Base-by-base conservation (phyloP, 108 stramenopile species). In the Cyclotella cryptica region DNA sequence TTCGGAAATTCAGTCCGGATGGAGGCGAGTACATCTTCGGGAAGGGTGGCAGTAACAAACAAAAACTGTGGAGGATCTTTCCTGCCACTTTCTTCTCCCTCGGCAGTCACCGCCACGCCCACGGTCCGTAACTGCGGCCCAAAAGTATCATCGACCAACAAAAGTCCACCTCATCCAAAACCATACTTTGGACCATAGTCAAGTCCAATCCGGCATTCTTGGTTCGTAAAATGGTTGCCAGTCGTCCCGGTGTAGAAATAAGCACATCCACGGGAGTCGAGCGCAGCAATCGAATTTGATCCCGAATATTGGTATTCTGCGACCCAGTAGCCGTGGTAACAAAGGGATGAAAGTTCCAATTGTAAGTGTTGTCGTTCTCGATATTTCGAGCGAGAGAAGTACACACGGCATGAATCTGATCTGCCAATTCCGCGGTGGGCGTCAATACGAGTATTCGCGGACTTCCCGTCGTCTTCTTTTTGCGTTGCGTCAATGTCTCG, bases 151-250 rank as follows among this genome's bases (percentile, higher is more conserved):
- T 93, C 91, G 26, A 94, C 84, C 89, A 96, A 76, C 45, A 98
- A 75, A 97, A 89, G 81, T 98, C 98, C 30, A 98, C 97, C 87
- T 98, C 97, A 79, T 98, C 97, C 73, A 96, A 69, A 1, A 98
- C 96, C 22, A 97, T 71, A 46, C 81, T 62, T 49, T 88, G 86
- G 18, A 94, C 70, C 26, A 78, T 71, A 24, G 72, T 79, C 60
- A 94, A 47, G 79, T 92, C 89, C 68, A 92, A 71, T 52, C 88
- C 89, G 15, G 93, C 73, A 82, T 90, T 86, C 55, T 85, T 81
- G 7, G 88, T 89, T 14, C 92, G 83, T 15, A 98, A 69, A 78
- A 98, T 96, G 17, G 93, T 94, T 13, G 92, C 85, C 47, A 98
- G 69, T 11, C 97, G 88, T 29, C 97, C 97, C 0, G 97, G 97